Evolutionary conservation across 768 basidiomycete species (phyloP).

Genomic region (Saitozyma podzolica): DNA sequence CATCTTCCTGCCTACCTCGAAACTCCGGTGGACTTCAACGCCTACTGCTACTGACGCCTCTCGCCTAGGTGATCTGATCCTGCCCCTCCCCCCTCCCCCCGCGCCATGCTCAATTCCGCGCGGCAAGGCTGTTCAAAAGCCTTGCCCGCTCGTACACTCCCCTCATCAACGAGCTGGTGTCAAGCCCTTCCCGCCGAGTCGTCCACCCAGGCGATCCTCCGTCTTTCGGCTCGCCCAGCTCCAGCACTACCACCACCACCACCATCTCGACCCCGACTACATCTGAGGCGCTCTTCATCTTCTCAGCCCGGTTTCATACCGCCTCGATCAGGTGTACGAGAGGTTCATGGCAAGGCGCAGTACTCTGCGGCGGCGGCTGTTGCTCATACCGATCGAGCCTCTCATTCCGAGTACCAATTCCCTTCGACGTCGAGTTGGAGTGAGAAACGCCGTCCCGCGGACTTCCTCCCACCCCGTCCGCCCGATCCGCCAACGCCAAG

Average conservation of each 20-base stretch:
- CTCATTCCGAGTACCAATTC: not conserved
- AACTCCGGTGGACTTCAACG: too few relatives aligned
- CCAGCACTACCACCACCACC: not conserved
- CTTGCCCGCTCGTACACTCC: not conserved
- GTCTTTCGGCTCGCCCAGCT: not conserved
- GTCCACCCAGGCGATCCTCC: constrained; percentile 12
- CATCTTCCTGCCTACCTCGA: too few relatives aligned
- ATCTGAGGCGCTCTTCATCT: not conserved
- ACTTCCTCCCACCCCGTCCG: not conserved
- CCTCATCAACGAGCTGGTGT: constrained; percentile 5
- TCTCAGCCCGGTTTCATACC: not conserved
- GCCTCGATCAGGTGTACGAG: not conserved
- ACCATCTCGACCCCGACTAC: not conserved
- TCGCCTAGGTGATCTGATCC: too few relatives aligned
- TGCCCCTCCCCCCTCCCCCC: too few relatives aligned
- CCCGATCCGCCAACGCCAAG: not conserved
- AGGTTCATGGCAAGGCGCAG: constrained; percentile 5
- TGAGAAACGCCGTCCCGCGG: not conserved
- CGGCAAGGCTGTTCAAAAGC: constrained; percentile 13
- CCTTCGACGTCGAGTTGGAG: not conserved
- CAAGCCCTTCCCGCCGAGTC: constrained; percentile 20
- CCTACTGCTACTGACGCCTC: too few relatives aligned
- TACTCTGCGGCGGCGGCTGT: constrained; percentile 15
- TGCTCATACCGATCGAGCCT: not conserved
- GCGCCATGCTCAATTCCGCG: constrained; percentile 18